phyloP scores from a whole-genome alignment of 2,329 filamentous ascomycete genomes.

The Penicillium rolfsii region DNA sequence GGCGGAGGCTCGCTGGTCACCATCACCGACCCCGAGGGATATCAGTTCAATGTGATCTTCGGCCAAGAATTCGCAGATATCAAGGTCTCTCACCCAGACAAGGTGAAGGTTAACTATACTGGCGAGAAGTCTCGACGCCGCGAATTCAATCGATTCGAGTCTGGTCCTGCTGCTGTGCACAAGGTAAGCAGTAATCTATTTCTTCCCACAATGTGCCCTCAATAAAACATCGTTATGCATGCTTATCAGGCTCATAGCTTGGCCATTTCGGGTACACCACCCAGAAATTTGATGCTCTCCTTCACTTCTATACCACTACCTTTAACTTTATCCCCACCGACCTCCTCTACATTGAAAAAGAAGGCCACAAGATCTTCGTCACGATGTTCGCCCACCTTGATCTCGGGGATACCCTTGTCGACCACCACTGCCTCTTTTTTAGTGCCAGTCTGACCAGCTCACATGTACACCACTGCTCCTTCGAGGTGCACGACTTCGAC shows the following conservation, averaged over 20 bases:
- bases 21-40: constrained; percentile 45
- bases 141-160: constrained; percentile 34
- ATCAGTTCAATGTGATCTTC: constrained; percentile 46
- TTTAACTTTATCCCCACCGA: constrained; percentile 40
- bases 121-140: constrained; percentile 33
- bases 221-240: no score
- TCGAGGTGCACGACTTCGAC: constrained; percentile 59
- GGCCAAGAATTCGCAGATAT: constrained; percentile 36
- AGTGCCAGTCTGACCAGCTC: constrained; percentile 25
- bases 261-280: constrained; percentile 37
- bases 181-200: constrained; percentile 26
- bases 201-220: no score
- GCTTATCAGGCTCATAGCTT: constrained; percentile 19
- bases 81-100: constrained; percentile 23
- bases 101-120: constrained; percentile 32
- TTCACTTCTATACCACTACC: constrained; percentile 35
- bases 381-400: constrained; percentile 57
- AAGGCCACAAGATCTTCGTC: constrained; percentile 29
- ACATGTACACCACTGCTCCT: constrained; percentile 56
- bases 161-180: constrained; percentile 37
- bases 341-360: constrained; percentile 32
- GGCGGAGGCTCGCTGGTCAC: constrained; percentile 45
- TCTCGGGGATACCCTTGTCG: constrained; percentile 49
- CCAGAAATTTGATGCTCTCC: constrained; percentile 29
- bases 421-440: constrained; percentile 59